Percentiles rank a stretch among this genome's conserved stretches.
Conservation (phyloP, 2,329 filamentous ascomycete genomes). For the Hypoxylon sp. region DNA sequence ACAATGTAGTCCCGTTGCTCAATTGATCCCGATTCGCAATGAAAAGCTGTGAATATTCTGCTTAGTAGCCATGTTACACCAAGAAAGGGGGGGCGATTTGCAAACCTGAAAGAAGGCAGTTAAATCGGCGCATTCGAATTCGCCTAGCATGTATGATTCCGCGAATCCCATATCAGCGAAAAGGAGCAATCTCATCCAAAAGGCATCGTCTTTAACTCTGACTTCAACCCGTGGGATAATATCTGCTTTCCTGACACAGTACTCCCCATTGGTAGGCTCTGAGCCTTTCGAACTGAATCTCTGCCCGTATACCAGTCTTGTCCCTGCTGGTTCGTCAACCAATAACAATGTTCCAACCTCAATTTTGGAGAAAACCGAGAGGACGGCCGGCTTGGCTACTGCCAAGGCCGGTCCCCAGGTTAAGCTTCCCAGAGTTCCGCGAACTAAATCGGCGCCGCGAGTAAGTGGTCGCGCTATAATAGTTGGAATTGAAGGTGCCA, state of each 20-base stretch:
- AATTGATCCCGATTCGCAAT: slow-evolving; percentile 76
- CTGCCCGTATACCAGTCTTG: slow-evolving; percentile 63
- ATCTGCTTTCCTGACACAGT: slow-evolving; percentile 55
- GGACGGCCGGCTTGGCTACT: slow-evolving; percentile 63
- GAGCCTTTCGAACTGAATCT: slow-evolving; percentile 58
- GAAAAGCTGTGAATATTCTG: slow-evolving; percentile 69
- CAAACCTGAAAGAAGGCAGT: slow-evolving; percentile 76
- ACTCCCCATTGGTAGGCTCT: slow-evolving; percentile 55
- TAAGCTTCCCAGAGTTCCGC: slow-evolving; percentile 60
- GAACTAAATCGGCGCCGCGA: slow-evolving; percentile 59
- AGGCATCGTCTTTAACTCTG: slow-evolving; percentile 74
- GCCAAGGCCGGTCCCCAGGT: slow-evolving; percentile 64
- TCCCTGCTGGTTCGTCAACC: slow-evolving; percentile 62
- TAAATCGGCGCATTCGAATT: slow-evolving; percentile 76
- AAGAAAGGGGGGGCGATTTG: neutral
- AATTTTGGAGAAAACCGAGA: slow-evolving; percentile 63
- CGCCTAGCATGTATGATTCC: slow-evolving; percentile 80
- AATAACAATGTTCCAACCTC: slow-evolving; percentile 64
- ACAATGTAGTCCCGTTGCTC: slow-evolving; percentile 74
- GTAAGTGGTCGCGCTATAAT: slow-evolving; percentile 58
- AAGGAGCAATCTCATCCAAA: slow-evolving; percentile 78
- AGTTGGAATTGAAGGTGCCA: slow-evolving; percentile 57
- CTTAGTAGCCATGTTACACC: slow-evolving; percentile 41
- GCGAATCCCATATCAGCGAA: slow-evolving; percentile 84
- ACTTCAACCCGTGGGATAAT: slow-evolving; percentile 66